A percentile compares a stretch with the other conserved stretches of the same genome.
Evolutionary conservation across 2,329 filamentous ascomycete species (phyloP).

Genomic region (Pseudocercospora eumusae): DNA sequence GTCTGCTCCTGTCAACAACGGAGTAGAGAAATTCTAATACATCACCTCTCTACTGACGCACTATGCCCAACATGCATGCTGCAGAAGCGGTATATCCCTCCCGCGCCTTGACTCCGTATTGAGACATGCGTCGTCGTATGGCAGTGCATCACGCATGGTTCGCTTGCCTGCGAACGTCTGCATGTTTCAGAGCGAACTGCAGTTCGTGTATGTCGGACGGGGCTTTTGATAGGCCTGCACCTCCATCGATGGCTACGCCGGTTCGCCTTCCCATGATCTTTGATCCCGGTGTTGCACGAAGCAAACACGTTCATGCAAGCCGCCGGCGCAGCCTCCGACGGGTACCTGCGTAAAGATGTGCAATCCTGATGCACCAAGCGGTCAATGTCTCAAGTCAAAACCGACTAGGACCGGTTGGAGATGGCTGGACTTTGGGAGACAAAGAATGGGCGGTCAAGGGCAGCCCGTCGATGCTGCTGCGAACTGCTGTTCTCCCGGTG

Average conservation of each 20-base stretch:
- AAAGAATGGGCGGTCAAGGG: conserved; percentile 25
- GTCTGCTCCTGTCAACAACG: too few species aligned
- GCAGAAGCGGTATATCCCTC: too few species aligned
- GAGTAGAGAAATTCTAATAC: too few species aligned
- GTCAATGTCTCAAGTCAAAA: conserved; percentile 28
- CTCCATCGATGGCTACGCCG: background rate
- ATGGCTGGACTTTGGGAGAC: conserved; percentile 10
- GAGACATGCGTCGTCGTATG: background rate
- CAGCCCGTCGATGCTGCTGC: conserved; percentile 27
- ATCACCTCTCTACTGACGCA: too few species aligned
- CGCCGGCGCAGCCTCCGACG: conserved; percentile 13
- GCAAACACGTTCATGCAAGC: conserved; percentile 21
- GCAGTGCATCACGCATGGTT: background rate
- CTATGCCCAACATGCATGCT: too few species aligned
- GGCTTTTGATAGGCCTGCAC: background rate
- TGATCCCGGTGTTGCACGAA: background rate
- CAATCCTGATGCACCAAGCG: conserved; percentile 7
- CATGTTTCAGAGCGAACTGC: background rate
- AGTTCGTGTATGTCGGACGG: background rate
- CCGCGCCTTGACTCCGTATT: too few species aligned
- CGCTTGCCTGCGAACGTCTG: background rate
- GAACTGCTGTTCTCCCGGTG: conserved; percentile 28
- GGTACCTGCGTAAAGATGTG: conserved; percentile 18
- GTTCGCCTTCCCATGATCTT: background rate
- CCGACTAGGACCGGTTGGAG: conserved; percentile 13